Base-by-base conservation (phyloP, 805 yeast genomes). In the Pichia sporocuriosa region DNA sequence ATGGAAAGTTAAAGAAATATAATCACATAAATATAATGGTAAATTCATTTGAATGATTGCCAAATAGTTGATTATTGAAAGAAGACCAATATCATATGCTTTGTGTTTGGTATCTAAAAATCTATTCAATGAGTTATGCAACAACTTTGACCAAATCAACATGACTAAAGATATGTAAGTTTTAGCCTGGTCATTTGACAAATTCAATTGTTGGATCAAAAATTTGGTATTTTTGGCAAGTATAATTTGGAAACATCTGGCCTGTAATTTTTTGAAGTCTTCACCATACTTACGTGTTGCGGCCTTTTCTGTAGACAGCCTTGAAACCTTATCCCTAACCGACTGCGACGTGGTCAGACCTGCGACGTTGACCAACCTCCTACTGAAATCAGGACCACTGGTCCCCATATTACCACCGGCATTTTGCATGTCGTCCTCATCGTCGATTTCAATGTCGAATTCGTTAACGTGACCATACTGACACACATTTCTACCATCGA, bases 391-490 rank as follows among this genome's bases (percentile, higher is more conserved):
- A 26, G 59, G 61, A 16, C 58, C 59, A 16, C 71, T 81, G 45
- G 74, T 84, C 19, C 78, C 83, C 36, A 81, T 90, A 47, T 19
- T 24, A 10, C 34, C 39, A 5, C 32, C 37, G 23, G 80, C 84
- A 34, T 58, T 64, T 24, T 61, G 59, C 27, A 74, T 82, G 45
- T 80, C 90, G n/a, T 81, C 88, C 35, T 86, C 95, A 53, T 86
- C 90, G 48, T 84, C 84, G 47, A 78, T 69, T 57, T 86, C 95
- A 22, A 83, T 56, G 47, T 80, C 83, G 27, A 89, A 88, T 49
- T 81, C 90, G 61, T 77, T 75, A 17, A 89, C 88, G 62, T 90
- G 98, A 5, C 97, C 97, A 55, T 75, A 82, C 53, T 84, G 90
- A 58, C 98, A 90, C 10, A 89, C 81, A 43, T 79, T 72, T 38